Percentiles rank a stretch among this genome's conserved stretches.
Conservation (phyloP, 305 asterid species). For the Fraxinus dipetala region DNA sequence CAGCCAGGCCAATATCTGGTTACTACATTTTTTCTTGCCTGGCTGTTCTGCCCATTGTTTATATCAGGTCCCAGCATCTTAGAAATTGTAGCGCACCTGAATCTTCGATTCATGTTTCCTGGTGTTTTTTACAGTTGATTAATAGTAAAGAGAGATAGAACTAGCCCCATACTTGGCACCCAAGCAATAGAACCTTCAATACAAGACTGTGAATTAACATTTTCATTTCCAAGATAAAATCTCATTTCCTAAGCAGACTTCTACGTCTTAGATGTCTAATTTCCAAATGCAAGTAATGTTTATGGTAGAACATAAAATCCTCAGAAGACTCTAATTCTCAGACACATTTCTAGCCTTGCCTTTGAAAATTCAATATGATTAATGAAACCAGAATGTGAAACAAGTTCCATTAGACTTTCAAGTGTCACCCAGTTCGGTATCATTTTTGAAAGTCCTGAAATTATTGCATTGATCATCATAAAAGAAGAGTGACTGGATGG, state of each 20-base stretch:
- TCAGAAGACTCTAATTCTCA: background rate
- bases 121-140: background rate
- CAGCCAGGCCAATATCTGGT: background rate
- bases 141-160: background rate
- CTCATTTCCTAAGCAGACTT: too few relatives aligned
- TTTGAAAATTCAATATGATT: background rate
- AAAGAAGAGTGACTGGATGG: background rate
- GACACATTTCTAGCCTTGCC: background rate
- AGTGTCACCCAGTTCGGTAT: conserved; percentile 8
- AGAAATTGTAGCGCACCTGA: background rate
- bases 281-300: background rate
- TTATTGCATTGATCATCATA: background rate
- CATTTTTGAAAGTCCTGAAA: conserved; percentile 4
- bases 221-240: background rate
- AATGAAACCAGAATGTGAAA: background rate
- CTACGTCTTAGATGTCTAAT: background rate
- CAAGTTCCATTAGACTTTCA: background rate
- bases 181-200: background rate
- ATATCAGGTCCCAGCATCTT: background rate
- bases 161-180: background rate
- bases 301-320: background rate
- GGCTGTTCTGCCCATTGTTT: background rate
- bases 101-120: background rate
- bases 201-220: background rate
- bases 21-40: background rate